phyloP scores from a whole-genome alignment of 2,329 filamentous ascomycete species.

The Salinomyces thailandicus region DNA sequence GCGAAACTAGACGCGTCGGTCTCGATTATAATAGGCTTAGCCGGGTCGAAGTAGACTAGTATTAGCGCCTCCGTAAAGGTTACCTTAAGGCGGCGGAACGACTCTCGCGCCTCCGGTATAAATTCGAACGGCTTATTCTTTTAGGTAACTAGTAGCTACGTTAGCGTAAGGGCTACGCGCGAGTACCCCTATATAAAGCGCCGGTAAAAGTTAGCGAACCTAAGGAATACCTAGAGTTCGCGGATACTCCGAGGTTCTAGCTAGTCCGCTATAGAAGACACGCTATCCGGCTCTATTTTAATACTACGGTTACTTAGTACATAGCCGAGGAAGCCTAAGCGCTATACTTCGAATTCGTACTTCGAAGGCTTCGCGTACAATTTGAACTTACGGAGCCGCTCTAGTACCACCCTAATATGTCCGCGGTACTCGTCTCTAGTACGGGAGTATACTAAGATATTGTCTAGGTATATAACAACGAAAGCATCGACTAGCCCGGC shows the following conservation, averaged over 20 bases:
- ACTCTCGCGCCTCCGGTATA: slow-evolving; percentile 4
- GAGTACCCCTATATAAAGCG: slow-evolving; percentile 9
- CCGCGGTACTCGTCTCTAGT: slow-evolving; percentile 15
- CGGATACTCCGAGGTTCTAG: not conserved
- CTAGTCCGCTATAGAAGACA: slow-evolving; percentile 16
- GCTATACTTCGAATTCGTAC: slow-evolving; percentile 21
- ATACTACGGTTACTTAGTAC: slow-evolving; percentile 20
- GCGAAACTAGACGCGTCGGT: slow-evolving; percentile 2
- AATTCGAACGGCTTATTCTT: slow-evolving; percentile 1
- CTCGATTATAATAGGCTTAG: slow-evolving; percentile 1
- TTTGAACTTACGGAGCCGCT: slow-evolving; percentile 12
- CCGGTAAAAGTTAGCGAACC: slow-evolving; percentile 9
- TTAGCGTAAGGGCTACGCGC: slow-evolving; percentile 4
- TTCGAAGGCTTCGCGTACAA: slow-evolving; percentile 15
- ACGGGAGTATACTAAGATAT: slow-evolving; percentile 22
- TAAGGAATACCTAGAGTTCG: slow-evolving; percentile 11
- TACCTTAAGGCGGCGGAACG: slow-evolving; percentile 4
- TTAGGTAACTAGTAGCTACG: slow-evolving; percentile 1
- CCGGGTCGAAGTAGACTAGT: slow-evolving; percentile 6
- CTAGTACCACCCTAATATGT: slow-evolving; percentile 18
- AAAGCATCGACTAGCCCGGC: slow-evolving; percentile 16
- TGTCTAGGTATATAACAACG: slow-evolving; percentile 16
- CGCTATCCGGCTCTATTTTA: slow-evolving; percentile 20
- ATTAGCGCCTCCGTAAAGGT: slow-evolving; percentile 1
- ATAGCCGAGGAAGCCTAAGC: slow-evolving; percentile 23